Percentiles rank a stretch among this genome's conserved stretches.
Conservation (phyloP, 148 eudicot genomes). For the Fagopyrum homotropicum region DNA sequence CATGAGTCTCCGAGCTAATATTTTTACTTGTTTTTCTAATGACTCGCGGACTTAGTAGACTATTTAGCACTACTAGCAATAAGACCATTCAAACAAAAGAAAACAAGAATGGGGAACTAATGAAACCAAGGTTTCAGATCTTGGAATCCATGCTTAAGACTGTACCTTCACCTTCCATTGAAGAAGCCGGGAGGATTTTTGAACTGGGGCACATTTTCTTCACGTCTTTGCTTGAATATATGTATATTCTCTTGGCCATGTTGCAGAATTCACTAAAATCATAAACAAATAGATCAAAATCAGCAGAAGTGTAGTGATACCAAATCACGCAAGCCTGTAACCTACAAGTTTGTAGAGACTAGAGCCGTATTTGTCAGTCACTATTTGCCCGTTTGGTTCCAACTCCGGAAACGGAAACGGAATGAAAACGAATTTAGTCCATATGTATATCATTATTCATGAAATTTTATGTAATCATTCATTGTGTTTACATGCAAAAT, state of each 20-base stretch:
- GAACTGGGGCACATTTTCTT: conserved; percentile 67
- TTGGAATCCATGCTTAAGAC: conserved; percentile 37
- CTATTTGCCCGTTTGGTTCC: too few species aligned
- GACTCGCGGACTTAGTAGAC: background rate
- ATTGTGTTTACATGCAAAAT: too few species aligned
- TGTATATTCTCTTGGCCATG: conserved; percentile 74
- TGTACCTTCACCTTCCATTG: conserved; percentile 46
- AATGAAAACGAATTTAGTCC: too few species aligned
- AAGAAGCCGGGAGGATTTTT: conserved; percentile 27
- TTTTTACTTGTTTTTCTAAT: background rate
- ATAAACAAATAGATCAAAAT: background rate
- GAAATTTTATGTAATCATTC: too few species aligned
- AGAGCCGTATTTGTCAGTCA: too few species aligned
- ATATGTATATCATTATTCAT: too few species aligned
- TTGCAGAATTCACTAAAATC: conserved; percentile 76
- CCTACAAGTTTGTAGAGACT: background rate
- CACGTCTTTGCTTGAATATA: conserved; percentile 80
- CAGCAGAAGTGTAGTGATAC: background rate
- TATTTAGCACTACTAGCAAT: background rate
- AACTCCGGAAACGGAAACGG: too few species aligned
- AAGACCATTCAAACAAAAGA: background rate
- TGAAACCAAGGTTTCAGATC: background rate
- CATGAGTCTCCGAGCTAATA: background rate
- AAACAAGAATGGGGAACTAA: background rate
- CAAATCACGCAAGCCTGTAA: background rate